Base-by-base conservation (phyloP, 768 basidiomycete genomes). In the Lyophyllum decastes region DNA sequence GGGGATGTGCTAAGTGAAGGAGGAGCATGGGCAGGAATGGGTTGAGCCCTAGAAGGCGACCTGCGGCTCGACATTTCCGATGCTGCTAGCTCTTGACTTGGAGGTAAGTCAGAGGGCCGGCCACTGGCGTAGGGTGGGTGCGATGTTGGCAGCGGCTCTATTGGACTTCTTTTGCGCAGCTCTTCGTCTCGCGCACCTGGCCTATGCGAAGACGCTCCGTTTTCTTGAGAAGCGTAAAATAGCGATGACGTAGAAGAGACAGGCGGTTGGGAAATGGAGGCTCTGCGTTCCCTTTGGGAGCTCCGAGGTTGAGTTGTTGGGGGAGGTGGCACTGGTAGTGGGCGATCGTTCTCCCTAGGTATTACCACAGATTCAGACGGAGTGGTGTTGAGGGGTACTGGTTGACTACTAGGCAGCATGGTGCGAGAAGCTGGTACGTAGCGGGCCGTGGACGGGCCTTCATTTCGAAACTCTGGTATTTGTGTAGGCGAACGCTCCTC, bases 371-470 rank as follows among this genome's bases (percentile, higher is more conserved):
- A 43, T 25, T 64, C 61, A 12, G 58, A 34, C 27, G 54, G 48
- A 27, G 41, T 16, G 12, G 25, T n/a, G 19, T 17, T 26, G 6
- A 45, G 38, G 14, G 53, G 1, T n/a, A 30, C 22, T 4, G 52
- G 27, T 19, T 50, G 22, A 5, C 24, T n/a, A 44, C 47, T 46
- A 8, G 52, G 49, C 14, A 46, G 30, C 62, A 67, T 62, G n/a
- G 64, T 66, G 3, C 58, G 63, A 16, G 63, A 64, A n/a, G 55
- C 60, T n/a, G 63, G 63, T 19, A 64, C 55, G 40, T 66, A 66
- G 26, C 65, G 61, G 44, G 51, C 58, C 21, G 54, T 25, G 22
- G 49, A 17, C 30, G 58, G 48, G 10, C 61, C 58, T 43, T 60
- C 55, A n/a, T 61, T 59, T 33, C 50, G 45, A 27, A 62, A 48